A percentile compares a stretch with the other conserved stretches of the same genome.
Conservation (phyloP, 164 flowering plant species). For the Hamamelis virginiana region DNA sequence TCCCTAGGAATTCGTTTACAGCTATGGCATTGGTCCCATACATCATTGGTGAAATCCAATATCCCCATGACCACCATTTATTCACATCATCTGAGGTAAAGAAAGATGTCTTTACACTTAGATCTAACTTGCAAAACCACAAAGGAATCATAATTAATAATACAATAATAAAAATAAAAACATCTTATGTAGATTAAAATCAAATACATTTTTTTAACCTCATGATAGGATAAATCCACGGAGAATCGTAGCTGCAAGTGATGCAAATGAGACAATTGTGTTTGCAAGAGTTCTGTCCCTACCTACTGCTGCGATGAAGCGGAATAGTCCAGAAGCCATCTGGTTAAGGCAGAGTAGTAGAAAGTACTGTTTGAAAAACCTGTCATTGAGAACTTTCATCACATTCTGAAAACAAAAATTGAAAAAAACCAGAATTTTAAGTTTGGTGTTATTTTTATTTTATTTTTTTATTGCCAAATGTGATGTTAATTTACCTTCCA, state of each 20-base stretch:
- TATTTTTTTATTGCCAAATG: too few species aligned
- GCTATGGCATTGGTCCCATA: conserved; percentile 31
- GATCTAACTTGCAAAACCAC: too few species aligned
- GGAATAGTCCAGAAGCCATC: conserved; percentile 57
- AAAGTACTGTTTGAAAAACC: conserved; percentile 56
- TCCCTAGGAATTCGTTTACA: conserved; percentile 37
- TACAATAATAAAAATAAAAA: background rate
- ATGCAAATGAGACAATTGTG: conserved; percentile 54
- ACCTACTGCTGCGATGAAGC: conserved; percentile 53
- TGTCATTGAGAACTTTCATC: conserved; percentile 15
- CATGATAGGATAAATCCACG: conserved; percentile 67
- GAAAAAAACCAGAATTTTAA: too few species aligned
- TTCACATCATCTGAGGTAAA: conserved; percentile 25
- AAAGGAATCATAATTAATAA: background rate
- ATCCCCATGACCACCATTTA: conserved; percentile 47
- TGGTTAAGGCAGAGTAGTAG: conserved; percentile 44
- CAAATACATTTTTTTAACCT: conserved; percentile 37
- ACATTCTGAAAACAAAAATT: too few species aligned
- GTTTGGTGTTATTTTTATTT: too few species aligned
- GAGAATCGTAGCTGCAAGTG: conserved; percentile 39
- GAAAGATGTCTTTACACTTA: too few species aligned
- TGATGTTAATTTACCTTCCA: conserved; percentile 33
- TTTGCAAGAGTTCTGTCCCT: conserved; percentile 52
- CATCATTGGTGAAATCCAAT: conserved; percentile 45
- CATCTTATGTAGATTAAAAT: background rate